Evolutionary conservation across 495 filamentous ascomycete species (phyloP), one percentile per base, ranked within the genome.

Genomic region (Chlorociboria aeruginascens): DNA sequence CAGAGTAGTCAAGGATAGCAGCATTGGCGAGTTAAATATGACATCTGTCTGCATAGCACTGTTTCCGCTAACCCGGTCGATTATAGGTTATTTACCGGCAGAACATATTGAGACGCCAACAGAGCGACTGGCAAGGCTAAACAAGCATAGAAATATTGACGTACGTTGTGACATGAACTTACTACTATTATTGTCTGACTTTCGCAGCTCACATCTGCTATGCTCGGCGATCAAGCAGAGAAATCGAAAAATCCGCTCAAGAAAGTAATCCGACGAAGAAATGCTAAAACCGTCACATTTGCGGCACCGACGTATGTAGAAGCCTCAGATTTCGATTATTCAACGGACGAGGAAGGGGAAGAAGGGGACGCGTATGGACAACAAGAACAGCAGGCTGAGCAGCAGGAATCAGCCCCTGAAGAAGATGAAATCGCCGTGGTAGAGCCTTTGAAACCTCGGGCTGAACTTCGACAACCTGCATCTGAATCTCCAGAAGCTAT

Each of bases 31-130:
- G 80, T 46, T 42, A 14, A 9, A 41, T 37, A n/a, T 20, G 12
- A 40, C 42, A 12, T 29, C 25, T 8, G 42, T 32, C 29, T 32
- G 42, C 6, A 9, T 33, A 30, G 35, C 14, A 17, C 43, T 12
- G 35, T 44, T 47, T 40, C 41, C 36, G 9, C 32, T 43, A 51
- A 28, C 38, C 42, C 29, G 7, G 11, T 52, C 48, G 25, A 17
- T 43, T 30, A 3, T 40, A 95, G 90, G 92, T 32, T 99, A 99
- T 59, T 69, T 99, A 34, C 92, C 92, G 32, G 92, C 92, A 7
- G 92, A 99, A 59, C 92, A 99, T 62, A 99, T 99, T 55, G 92
- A 99, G 64, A 99, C 93, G 7, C 93, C 93, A 7, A 95, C 90
- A 10, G 92, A 99, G 64, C 75, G 92, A 61, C 64, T 99, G 37